phyloP scores from a whole-genome alignment of 78 protist species.

The Cavenderia fasciculata region DNA sequence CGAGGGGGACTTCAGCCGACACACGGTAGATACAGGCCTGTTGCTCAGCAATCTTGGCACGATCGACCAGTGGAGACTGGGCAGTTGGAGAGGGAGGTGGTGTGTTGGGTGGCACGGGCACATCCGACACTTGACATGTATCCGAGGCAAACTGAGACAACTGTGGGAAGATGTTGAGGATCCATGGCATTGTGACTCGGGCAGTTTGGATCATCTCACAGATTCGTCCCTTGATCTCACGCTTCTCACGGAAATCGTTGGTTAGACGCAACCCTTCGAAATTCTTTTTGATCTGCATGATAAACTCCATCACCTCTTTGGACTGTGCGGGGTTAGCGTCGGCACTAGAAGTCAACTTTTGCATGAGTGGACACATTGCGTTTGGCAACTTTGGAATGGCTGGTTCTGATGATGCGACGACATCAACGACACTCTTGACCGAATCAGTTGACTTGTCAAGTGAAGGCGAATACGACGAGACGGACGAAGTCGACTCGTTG shows the following conservation, averaged over 20 bases:
- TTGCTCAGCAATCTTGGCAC: not conserved
- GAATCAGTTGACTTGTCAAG: too few relatives aligned
- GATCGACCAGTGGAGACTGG: conserved; percentile 31
- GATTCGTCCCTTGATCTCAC: conserved; percentile 10
- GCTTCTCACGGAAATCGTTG: conserved; percentile 7
- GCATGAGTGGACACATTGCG: too few relatives aligned
- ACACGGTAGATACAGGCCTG: conserved; percentile 29
- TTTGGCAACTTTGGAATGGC: too few relatives aligned
- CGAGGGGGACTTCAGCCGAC: not conserved
- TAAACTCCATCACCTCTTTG: conserved; percentile 19
- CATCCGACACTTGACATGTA: not conserved
- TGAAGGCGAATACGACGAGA: too few relatives aligned
- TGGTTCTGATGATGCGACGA: too few relatives aligned
- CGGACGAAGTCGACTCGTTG: not conserved
- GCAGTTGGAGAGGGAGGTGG: conserved; percentile 73
- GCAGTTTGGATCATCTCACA: conserved; percentile 40
- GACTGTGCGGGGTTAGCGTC: not conserved
- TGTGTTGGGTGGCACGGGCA: conserved; percentile 63
- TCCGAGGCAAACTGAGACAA: conserved; percentile 23
- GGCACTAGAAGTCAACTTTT: not conserved
- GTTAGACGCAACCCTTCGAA: conserved; percentile 16
- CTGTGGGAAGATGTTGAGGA: conserved; percentile 55
- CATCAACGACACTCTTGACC: too few relatives aligned
- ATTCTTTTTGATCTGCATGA: conserved; percentile 18
- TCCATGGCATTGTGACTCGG: conserved; percentile 40